These are phyloP conservation scores for Botrytis fabae DNA, from an alignment of 2,329 filamentous ascomycete genomes.

Conservation along the genomic window DNA sequence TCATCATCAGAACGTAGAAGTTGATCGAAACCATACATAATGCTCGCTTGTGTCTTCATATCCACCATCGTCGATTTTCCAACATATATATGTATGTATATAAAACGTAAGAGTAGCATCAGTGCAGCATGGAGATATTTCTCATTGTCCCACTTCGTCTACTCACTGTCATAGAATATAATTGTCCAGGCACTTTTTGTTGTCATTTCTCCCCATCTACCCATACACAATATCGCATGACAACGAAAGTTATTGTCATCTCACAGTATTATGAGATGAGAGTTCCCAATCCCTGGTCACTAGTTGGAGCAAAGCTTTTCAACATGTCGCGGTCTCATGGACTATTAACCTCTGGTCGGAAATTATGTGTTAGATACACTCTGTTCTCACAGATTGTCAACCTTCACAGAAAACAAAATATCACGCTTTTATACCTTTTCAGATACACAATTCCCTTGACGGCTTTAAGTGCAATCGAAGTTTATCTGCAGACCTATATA, in stretches of 20 bases:
- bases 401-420: neutral
- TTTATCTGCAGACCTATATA: neutral
- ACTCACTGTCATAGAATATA: neutral
- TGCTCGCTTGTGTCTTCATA: neutral
- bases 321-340: neutral
- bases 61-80: neutral
- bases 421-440: neutral
- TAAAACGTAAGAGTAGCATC: neutral
- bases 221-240: no score
- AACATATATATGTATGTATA: neutral
- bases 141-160: neutral
- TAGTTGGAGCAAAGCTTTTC: neutral
- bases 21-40: neutral
- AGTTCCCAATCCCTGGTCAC: neutral
- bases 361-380: no score
- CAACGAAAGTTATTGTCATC: no score
- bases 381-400: no score
- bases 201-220: neutral
- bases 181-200: neutral
- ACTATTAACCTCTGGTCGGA: neutral
- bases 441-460: neutral
- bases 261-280: neutral
- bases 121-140: neutral
- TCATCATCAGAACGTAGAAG: neutral
- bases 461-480: fast-evolving